Percentiles rank a stretch among this genome's conserved stretches.
Conservation (phyloP, 2,329 filamentous ascomycete genomes). For the Fusarium papillatum region DNA sequence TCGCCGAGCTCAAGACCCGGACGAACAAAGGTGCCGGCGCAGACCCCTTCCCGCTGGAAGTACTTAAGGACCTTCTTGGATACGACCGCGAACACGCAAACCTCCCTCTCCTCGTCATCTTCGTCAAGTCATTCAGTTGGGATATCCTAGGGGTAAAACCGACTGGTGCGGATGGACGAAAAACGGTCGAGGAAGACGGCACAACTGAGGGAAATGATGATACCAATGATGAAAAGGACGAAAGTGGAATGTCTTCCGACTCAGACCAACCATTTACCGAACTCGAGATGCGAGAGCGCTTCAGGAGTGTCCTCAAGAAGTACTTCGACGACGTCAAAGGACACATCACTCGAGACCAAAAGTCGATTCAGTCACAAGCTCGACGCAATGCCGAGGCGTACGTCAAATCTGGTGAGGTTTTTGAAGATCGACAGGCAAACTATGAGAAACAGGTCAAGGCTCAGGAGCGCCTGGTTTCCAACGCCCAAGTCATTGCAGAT, state of each 20-base stretch:
- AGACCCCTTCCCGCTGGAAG: constrained; percentile 96
- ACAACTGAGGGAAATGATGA: constrained; percentile 60
- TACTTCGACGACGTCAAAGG: constrained; percentile 95
- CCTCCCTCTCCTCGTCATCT: constrained; percentile 90
- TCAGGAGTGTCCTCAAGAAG: constrained; percentile 85
- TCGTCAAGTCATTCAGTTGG: constrained; percentile 97
- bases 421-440: constrained; percentile 95
- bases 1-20: constrained; percentile 70
- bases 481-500: constrained; percentile 93
- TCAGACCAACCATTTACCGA: constrained; percentile 82
- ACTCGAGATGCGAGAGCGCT: constrained; percentile 85
- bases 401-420: constrained; percentile 98
- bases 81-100: constrained; percentile 95
- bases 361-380: constrained; percentile 86
- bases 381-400: constrained; percentile 98
- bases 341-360: constrained; percentile 92
- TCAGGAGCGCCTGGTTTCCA: constrained; percentile 90
- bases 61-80: constrained; percentile 95
- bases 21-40: constrained; percentile 72
- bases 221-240: constrained; percentile 56
- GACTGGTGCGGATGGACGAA: constrained; percentile 81
- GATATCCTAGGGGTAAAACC: constrained; percentile 89
- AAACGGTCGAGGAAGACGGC: constrained; percentile 86
- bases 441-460: constrained; percentile 95
- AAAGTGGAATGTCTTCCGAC: constrained; percentile 45